phyloP scores from a whole-genome alignment of 2,329 filamentous ascomycete genomes.

The Pestalotiopsis sp. region DNA sequence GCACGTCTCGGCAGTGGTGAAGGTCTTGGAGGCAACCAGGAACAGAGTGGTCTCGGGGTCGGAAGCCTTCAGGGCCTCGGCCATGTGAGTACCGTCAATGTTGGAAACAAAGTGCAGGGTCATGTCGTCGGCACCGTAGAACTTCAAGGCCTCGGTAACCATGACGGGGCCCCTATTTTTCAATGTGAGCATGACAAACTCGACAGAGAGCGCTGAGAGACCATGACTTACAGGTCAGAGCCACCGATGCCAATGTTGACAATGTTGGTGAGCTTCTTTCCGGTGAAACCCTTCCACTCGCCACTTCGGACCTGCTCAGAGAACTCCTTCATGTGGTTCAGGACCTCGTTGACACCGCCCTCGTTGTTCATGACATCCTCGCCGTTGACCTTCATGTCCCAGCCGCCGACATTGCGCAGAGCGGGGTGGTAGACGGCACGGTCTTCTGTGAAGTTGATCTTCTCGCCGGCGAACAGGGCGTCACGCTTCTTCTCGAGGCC shows the following conservation, averaged over 20 bases:
- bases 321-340: constrained; percentile 98
- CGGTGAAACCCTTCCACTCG: constrained; percentile 94
- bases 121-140: constrained; percentile 83
- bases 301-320: constrained; percentile 92
- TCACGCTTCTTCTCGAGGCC: constrained; percentile 91
- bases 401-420: constrained; percentile 83
- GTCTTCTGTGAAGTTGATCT: constrained; percentile 99
- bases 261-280: constrained; percentile 95
- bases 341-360: constrained; percentile 84
- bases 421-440: constrained; percentile 95
- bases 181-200: not conserved
- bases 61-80: constrained; percentile 84
- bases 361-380: constrained; percentile 88
- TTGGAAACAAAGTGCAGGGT: constrained; percentile 99
- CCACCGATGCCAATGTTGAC: constrained; percentile 98
- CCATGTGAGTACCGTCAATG: constrained; percentile 97
- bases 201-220: not conserved
- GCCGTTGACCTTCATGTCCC: constrained; percentile 82
- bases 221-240: constrained; percentile 83
- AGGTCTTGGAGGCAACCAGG: constrained; percentile 98
- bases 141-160: constrained; percentile 96
- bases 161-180: constrained; percentile 82
- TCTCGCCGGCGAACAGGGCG: constrained; percentile 95
- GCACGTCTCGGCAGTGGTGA: constrained; percentile 95
- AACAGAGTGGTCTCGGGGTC: constrained; percentile 99